Conservation (phyloP, 1,284 basidiomycete genomes). For the Apiotrichum sp. region DNA sequence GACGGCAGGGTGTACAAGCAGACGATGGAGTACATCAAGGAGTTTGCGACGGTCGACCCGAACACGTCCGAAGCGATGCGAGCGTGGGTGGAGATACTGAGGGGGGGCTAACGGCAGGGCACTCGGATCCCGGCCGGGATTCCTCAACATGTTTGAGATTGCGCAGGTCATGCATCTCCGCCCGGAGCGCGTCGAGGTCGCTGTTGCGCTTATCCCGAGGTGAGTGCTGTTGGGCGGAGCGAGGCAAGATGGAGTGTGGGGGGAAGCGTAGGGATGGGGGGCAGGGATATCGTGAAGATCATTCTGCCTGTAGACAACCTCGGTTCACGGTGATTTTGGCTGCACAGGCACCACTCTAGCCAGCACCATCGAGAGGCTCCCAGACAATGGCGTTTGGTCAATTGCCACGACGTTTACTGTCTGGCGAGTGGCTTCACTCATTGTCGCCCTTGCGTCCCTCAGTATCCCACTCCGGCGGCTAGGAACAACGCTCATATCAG, state of each 20-base stretch:
- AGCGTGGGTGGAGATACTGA: slow-evolving; percentile 21
- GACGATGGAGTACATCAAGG: slow-evolving; percentile 35
- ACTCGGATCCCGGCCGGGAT: slow-evolving; percentile 25
- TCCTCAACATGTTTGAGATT: slow-evolving; percentile 43
- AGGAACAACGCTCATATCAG: slow-evolving; percentile 10
- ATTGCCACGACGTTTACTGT: too few relatives aligned
- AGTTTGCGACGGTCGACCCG: slow-evolving; percentile 32
- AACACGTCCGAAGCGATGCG: slow-evolving; percentile 36
- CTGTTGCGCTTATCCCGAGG: slow-evolving; percentile 42
- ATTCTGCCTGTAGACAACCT: too few relatives aligned
- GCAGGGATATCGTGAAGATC: too few relatives aligned
- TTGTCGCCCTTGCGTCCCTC: too few relatives aligned
- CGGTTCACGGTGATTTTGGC: too few relatives aligned
- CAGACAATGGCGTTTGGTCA: too few relatives aligned
- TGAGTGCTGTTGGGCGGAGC: slow-evolving; percentile 13
- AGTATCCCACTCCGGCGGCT: too few relatives aligned
- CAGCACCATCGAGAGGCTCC: too few relatives aligned
- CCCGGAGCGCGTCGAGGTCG: slow-evolving; percentile 37
- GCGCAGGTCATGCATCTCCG: slow-evolving; percentile 43
- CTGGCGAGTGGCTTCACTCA: too few relatives aligned
- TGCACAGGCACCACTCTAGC: too few relatives aligned
- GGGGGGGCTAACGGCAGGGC: slow-evolving; percentile 16
- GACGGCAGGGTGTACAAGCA: slow-evolving; percentile 36
- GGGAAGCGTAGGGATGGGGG: too few relatives aligned
- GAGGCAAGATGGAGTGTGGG: too few relatives aligned